A percentile compares a stretch with the other conserved stretches of the same genome.
Conservation (phyloP, 2,329 filamentous ascomycete genomes). For the Orbilia brochopaga region DNA sequence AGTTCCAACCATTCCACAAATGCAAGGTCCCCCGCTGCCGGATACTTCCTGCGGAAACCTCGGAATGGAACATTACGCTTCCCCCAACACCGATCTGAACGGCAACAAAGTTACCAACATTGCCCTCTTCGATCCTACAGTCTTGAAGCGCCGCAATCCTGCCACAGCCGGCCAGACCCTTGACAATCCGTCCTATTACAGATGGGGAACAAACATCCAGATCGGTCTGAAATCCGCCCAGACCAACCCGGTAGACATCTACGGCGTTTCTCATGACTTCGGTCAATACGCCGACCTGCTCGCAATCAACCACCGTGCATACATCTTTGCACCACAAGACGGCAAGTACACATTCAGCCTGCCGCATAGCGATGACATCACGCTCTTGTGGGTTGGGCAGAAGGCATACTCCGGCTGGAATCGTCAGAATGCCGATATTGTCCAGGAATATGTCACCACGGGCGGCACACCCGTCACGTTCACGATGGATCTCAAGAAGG, state of each 20-base stretch:
- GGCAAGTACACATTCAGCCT: constrained; percentile 54
- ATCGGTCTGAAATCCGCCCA: constrained; percentile 3
- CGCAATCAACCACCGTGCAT: constrained; percentile 52
- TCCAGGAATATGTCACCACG: constrained; percentile 19
- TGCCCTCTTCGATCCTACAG: constrained; percentile 19
- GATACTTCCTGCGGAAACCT: constrained; percentile 47
- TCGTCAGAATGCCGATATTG: constrained; percentile 45
- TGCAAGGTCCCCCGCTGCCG: constrained; percentile 25
- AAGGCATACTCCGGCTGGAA: constrained; percentile 53
- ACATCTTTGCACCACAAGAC: constrained; percentile 50
- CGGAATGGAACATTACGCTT: constrained; percentile 33
- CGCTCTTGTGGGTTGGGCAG: constrained; percentile 53
- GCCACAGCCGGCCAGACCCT: constrained; percentile 20
- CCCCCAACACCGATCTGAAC: constrained; percentile 22
- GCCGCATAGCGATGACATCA: constrained; percentile 53
- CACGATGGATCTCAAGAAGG: constrained; percentile 25
- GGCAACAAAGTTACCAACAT: constrained; percentile 30
- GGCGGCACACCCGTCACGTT: constrained; percentile 11
- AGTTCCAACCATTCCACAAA: constrained; percentile 13
- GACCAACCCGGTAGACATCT: constrained; percentile 26
- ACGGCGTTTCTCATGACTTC: constrained; percentile 28
- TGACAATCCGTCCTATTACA: constrained; percentile 17
- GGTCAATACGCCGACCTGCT: constrained; percentile 32
- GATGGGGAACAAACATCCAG: constrained; percentile 16
- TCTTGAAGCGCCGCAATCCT: constrained; percentile 31